These are phyloP conservation scores for Nemania sp. DNA, from an alignment of 2,329 filamentous ascomycete species.

Conservation along the genomic window DNA sequence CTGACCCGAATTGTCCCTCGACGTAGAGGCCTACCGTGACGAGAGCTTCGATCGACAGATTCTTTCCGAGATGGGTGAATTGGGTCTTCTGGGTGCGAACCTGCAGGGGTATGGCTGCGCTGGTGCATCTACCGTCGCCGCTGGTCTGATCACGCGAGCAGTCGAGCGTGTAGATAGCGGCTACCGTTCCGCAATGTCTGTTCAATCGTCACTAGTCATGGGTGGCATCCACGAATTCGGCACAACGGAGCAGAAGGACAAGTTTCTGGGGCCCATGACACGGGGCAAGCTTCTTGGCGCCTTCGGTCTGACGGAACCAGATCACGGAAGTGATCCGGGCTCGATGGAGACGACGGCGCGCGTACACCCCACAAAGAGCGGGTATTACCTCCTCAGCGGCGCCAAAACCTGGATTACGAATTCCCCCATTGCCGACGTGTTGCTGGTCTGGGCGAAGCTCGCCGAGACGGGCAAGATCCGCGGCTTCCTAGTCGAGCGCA, in stretches of 20 bases:
- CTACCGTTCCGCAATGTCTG: slow-evolving; percentile 90
- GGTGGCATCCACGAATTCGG: slow-evolving; percentile 89
- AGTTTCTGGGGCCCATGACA: slow-evolving; percentile 78
- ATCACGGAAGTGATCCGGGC: slow-evolving; percentile 89
- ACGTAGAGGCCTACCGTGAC: slow-evolving; percentile 62
- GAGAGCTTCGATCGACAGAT: slow-evolving; percentile 87
- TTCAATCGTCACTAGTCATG: slow-evolving; percentile 93
- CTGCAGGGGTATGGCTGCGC: slow-evolving; percentile 89
- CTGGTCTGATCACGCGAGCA: slow-evolving; percentile 86
- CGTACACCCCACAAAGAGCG: slow-evolving; percentile 81
- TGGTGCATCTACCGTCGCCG: slow-evolving; percentile 83
- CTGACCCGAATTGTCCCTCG: slow-evolving; percentile 15
- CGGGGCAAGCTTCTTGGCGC: slow-evolving; percentile 82
- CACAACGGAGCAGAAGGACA: slow-evolving; percentile 84
- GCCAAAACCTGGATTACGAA: slow-evolving; percentile 97
- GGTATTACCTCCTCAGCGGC: slow-evolving; percentile 77
- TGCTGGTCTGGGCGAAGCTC: slow-evolving; percentile 92
- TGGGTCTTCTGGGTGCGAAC: slow-evolving; percentile 84
- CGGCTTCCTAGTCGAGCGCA: slow-evolving; percentile 87
- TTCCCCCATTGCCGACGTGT: slow-evolving; percentile 82
- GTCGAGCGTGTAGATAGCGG: slow-evolving; percentile 91
- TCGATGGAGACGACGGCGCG: slow-evolving; percentile 89
- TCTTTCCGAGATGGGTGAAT: slow-evolving; percentile 87
- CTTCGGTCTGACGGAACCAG: slow-evolving; percentile 90
- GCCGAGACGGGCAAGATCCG: slow-evolving; percentile 91